These are phyloP conservation scores for Geranium incanum DNA, from an alignment of 441 rosid species.

Conservation along the genomic window DNA sequence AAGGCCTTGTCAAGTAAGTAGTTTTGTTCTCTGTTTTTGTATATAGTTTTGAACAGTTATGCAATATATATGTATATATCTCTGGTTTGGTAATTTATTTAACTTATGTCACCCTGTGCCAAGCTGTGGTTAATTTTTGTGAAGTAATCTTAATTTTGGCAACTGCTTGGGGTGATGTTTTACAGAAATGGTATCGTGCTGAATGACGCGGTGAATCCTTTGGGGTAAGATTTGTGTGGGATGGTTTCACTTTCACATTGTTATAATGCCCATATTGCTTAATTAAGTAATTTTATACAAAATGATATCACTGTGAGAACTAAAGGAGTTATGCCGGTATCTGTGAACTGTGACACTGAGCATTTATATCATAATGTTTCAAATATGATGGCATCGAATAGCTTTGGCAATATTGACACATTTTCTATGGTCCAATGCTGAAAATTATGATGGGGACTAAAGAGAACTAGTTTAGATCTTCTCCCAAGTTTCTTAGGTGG, in stretches of 20 bases:
- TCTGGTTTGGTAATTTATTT: not conserved
- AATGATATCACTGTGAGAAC: slow-evolving; percentile 2
- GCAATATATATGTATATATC: too few relatives aligned
- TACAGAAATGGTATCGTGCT: slow-evolving; percentile 6
- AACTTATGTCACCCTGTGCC: not conserved
- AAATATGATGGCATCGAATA: not conserved
- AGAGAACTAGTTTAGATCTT: not conserved
- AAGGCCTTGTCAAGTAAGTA: slow-evolving; percentile 65
- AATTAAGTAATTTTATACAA: not conserved
- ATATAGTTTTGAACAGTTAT: not conserved
- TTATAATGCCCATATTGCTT: not conserved
- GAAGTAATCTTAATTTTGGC: not conserved
- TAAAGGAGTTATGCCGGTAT: not conserved
- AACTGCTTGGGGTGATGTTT: slow-evolving; percentile 8
- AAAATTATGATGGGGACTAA: not conserved
- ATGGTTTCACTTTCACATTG: not conserved
- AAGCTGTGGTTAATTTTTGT: not conserved
- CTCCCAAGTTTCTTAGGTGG: not conserved
- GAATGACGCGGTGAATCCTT: slow-evolving; percentile 1
- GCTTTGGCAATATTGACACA: not conserved
- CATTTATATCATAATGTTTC: too few relatives aligned
- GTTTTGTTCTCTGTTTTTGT: not conserved
- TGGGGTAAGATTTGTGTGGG: slow-evolving; percentile 8
- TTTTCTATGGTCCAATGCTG: not conserved
- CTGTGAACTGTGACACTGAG: too few relatives aligned